phyloP scores from a whole-genome alignment of 1,284 basidiomycete species.

The Tranzscheliella williamsii region DNA sequence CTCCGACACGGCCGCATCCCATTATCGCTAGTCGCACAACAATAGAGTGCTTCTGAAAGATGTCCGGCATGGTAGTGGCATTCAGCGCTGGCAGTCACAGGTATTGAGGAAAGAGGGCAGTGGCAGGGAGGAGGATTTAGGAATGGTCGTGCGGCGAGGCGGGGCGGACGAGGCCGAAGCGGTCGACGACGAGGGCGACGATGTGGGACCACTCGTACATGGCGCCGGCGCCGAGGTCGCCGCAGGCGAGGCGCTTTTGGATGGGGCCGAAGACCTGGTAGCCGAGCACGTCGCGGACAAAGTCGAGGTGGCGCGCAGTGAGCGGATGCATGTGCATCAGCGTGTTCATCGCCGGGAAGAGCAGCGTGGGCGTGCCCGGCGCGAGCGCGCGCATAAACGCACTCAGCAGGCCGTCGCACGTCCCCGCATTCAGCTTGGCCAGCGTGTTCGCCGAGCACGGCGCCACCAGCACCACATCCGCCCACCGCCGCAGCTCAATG shows the following conservation, averaged over 20 bases:
- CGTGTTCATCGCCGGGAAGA: slow-evolving; percentile 99
- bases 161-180: slow-evolving; percentile 22
- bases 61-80: too few species aligned
- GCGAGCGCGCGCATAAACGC: slow-evolving; percentile 84
- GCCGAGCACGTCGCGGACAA: slow-evolving; percentile 73
- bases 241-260: slow-evolving; percentile 84
- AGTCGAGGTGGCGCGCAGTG: slow-evolving; percentile 76
- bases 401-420: slow-evolving; percentile 88
- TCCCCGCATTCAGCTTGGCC: slow-evolving; percentile 83
- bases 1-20: too few species aligned
- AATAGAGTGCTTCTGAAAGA: too few species aligned
- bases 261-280: slow-evolving; percentile 85
- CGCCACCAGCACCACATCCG: slow-evolving; percentile 88
- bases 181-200: slow-evolving; percentile 22
- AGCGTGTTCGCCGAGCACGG: slow-evolving; percentile 95
- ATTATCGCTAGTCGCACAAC: too few species aligned
- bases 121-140: too few species aligned
- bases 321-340: slow-evolving; percentile 95
- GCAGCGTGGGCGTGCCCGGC: slow-evolving; percentile 77
- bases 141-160: too few species aligned
- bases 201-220: slow-evolving; percentile 56
- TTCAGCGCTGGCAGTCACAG: too few species aligned
- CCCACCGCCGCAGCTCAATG: slow-evolving; percentile 91
- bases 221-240: slow-evolving; percentile 74
- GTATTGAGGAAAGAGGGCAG: too few species aligned